Base-by-base conservation (phyloP, 2,329 filamentous ascomycete species). In the Neoascochyta sp. region DNA sequence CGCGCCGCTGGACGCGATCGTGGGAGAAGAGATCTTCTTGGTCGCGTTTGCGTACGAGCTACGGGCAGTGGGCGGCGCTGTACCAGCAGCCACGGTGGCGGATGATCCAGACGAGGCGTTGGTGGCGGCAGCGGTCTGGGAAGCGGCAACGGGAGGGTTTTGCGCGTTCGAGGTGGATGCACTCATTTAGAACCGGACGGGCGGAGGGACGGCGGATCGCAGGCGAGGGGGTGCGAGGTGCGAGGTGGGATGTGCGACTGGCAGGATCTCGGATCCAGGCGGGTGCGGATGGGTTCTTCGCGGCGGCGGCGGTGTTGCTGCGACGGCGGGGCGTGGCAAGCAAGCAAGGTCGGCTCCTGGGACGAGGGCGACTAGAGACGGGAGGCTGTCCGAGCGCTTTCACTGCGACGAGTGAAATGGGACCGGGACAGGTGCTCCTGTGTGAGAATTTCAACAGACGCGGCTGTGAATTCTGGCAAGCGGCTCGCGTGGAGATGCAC, bases 21-120 rank as follows among this genome's bases (percentile, higher is more conserved):
- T 54, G 39, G 65, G 63, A 48, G 63, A 59, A 30, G 63, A 64
- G 46, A 63, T 62, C 63, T 75, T 76, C 64, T 75, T 76, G 61
- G 75, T 76, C 62, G 73, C 72, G 70, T 65, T 73, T 57, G 76
- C 76, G 75, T 78, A 78, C 58, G 75, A 78, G 54, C 53, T 59
- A 59, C 67, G 69, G 63, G 68, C 69, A 64, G 70, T 69, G 63
- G 66, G 68, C 61, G 70, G 68, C 64, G 73, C 68, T 70, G 70
- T 67, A 62, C 71, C 71, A 68, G 73, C 68, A 50, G 57, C 59
- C 57, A 61, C 55, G 57, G 47, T 59, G 53, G 74, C 66, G 50
- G 71, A 65, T 66, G 69, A 67, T 63, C 69, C 70, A 63, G 69
- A 60, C 41, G 62, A 59, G 55, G 68, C 64, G 50, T 62, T 60